Evolutionary conservation across 306 rosid species (phyloP), one percentile per base, ranked within the genome.

Genomic region (Cucumis hystrix): DNA sequence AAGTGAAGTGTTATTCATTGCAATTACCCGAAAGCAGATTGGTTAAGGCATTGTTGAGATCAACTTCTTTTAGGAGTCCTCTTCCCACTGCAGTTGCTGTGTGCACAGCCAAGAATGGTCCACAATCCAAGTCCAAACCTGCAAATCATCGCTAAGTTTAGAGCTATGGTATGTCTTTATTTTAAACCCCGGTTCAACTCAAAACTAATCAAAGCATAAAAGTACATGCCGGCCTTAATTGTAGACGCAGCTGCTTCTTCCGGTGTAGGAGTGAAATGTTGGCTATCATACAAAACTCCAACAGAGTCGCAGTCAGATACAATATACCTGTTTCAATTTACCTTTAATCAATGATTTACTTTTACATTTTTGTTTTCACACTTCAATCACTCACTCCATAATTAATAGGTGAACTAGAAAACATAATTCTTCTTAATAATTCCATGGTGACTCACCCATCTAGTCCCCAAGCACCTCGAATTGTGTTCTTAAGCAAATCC

Each of bases 281-380:
- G 99, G n/a, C 10, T 74, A 33, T 89, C 93, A 11, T 72, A 88
- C 11, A 83, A 45, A 33, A 89, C 91, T 10, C 92, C 92, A 8
- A 95, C 97, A 0, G 99, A 95, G 30, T 95, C 99, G 84, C 99
- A 95, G 5, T 95, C 99, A 0, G 99, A 95, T 5, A 92, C 99
- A 17, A 95, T 95, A 74, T 95, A 95, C 76, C 98, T 93, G 21
- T 74, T 67, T 75, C 71, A 16, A n/a, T 52, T 2, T 10, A 54
- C 6, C 64, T 4, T 3, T 17, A 39, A 10, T 40, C 21, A 23
- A 13, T 6, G 14, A 51, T 15, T 6, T 1, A 15, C n/a, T 51
- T 51, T 6, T 14, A 51, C 0, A 51, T 5, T 51, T 4, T 11
- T 47, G 12, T 12, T 10, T 43, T 11, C 3, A 43, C 5, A 13